A percentile compares a stretch with the other conserved stretches of the same genome.
phyloP scores from a whole-genome alignment of 805 yeast genomes.

The Ogataea paradorogensis region DNA sequence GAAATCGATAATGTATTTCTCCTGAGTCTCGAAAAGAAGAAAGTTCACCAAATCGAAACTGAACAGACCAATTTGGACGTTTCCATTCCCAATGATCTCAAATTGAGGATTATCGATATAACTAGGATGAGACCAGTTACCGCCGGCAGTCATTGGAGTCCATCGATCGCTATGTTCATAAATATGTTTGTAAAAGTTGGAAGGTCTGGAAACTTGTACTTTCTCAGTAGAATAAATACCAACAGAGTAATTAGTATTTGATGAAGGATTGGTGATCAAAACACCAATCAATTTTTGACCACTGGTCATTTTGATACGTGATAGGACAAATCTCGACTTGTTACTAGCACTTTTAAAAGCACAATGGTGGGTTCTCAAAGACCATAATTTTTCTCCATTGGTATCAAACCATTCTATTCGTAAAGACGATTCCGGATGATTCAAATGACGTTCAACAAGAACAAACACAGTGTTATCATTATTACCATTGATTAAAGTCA shows the following conservation, averaged over 20 bases:
- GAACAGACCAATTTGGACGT: constrained; percentile 1
- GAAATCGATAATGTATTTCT: constrained; percentile 26
- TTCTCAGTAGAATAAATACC: constrained; percentile 8
- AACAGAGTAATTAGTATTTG: constrained; percentile 10
- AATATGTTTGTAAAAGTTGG: constrained; percentile 18
- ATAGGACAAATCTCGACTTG: constrained; percentile 33
- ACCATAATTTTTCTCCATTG: constrained; percentile 31
- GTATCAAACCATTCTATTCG: constrained; percentile 28
- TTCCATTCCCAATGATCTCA: constrained; percentile 11
- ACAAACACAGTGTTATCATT: constrained; percentile 40
- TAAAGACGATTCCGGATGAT: constrained; percentile 15
- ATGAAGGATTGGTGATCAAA: constrained; percentile 12
- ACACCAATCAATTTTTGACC: constrained; percentile 21
- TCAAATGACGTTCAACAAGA: constrained; percentile 49
- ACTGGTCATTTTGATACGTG: constrained; percentile 20
- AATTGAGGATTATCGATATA: constrained; percentile 59
- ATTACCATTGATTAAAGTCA: constrained; percentile 36
- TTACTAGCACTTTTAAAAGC: constrained; percentile 21
- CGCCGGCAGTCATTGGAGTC: constrained; percentile 47
- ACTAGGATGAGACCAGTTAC: constrained; percentile 47
- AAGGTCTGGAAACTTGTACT: constrained; percentile 10
- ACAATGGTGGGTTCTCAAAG: constrained; percentile 5
- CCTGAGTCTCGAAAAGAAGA: constrained; percentile 42
- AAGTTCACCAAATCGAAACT: constrained; percentile 32
- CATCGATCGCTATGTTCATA: constrained; percentile 40